Base-by-base conservation (phyloP, 2,329 filamentous ascomycete species). In the Aaosphaeria arxii region DNA sequence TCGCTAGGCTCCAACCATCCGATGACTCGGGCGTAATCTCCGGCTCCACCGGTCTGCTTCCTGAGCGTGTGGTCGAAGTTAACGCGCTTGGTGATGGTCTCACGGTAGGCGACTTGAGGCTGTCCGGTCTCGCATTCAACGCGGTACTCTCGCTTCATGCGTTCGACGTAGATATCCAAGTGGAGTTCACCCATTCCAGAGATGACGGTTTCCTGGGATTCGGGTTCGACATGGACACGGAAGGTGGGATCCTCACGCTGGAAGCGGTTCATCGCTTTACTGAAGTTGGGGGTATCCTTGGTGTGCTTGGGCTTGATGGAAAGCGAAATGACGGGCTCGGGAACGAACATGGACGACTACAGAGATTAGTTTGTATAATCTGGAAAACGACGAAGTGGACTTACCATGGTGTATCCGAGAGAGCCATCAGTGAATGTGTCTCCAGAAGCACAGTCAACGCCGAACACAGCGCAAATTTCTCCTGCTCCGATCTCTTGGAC, bases 181-280 rank as follows among this genome's bases (percentile, higher is more conserved):
- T 99, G 94, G 58, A 99, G 74, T 72, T 99, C 94, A 59, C 94
- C 94, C 94, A 99, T 99, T 51, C 94, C 94, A 39, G 89, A 95
- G 66, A 99, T 97, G 66, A 99, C 95, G 42, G 92, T 97, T 77
- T 99, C 90, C 67, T 95, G 88, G 55, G 87, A 92, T 75, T 99
- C 94, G 11, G 83, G 74, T 66, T 99, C 94, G 62, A 96, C 91
- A 62, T 90, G 87, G 35, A 99, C 89, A 46, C 94, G 85, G 83
- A 99, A 99, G 9, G 94, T 99, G 4, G 94, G 94, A 64, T 99
- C 94, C 74, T 99, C 94, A 55, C 94, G 88, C 74, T 96, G 92
- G 82, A 99, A 99, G 59, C 94, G 89, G 71, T 92, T 94, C 85
- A 99, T 97, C 59, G 94, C 94, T 77, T 99, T 99, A 67, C 87